phyloP scores from a whole-genome alignment of 2,329 filamentous ascomycete genomes.

The Paecilomyces sp. region DNA sequence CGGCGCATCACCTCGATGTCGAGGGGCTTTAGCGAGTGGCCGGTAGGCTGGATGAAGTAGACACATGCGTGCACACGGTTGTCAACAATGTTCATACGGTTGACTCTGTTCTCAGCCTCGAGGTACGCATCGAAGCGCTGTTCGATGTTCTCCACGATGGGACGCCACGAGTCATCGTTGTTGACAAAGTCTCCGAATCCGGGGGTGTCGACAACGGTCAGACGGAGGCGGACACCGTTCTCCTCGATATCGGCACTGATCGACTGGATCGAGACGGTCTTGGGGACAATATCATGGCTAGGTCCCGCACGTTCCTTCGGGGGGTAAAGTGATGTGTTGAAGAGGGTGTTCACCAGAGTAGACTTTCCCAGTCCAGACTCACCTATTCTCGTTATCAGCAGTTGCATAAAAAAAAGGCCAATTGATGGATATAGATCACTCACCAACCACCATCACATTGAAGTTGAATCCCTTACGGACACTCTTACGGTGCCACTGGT shows the following conservation, averaged over 20 bases:
- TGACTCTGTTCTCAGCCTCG: conserved; percentile 99
- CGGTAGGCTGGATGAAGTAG: conserved; percentile 99
- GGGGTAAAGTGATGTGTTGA: conserved; percentile 98
- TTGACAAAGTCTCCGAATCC: conserved; percentile 99
- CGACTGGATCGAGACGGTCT: conserved; percentile 91
- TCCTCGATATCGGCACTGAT: conserved; percentile 97
- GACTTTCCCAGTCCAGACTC: conserved; percentile 99
- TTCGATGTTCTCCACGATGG: conserved; percentile 99
- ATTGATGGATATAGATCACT: conserved; percentile 33
- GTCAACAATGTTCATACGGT: conserved; percentile 99
- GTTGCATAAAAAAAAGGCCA: background rate
- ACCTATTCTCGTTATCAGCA: conserved; percentile 48
- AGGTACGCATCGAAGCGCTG: conserved; percentile 97
- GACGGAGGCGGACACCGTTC: conserved; percentile 88
- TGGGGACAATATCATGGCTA: conserved; percentile 95
- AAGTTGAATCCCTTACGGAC: conserved; percentile 99
- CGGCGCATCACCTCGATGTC: conserved; percentile 99
- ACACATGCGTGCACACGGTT: conserved; percentile 98
- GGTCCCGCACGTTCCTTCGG: conserved; percentile 98
- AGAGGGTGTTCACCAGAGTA: conserved; percentile 96
- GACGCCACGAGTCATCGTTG: conserved; percentile 99
- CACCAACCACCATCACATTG: conserved; percentile 99
- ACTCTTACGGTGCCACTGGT: conserved; percentile 99
- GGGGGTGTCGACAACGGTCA: conserved; percentile 96
- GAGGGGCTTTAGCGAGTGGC: conserved; percentile 94